Evolutionary conservation across 1,139 yeast species (phyloP), one percentile per base, ranked within the genome.

Genomic region (Zygosaccharomyces pseudobailii): DNA sequence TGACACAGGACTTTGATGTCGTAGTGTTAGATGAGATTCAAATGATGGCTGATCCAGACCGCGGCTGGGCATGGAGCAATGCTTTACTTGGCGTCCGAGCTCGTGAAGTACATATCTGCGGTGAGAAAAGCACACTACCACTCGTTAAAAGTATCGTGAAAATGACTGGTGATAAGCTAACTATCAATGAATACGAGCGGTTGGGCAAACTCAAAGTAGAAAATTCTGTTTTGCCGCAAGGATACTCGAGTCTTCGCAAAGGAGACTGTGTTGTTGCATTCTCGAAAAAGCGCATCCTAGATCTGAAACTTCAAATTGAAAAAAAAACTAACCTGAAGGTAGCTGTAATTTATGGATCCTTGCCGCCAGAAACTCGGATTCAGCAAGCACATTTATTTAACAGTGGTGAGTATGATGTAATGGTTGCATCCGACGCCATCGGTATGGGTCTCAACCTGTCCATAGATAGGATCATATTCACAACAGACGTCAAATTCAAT

Each of bases 31-130:
- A 92, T 69, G 99, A 92, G 64, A 92, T 94, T 52, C 99, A 92
- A 63, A 89, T 94, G 97, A 80, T 92, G 58, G 82, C 80, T 4
- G 96, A 90, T 63, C 71, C 72, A 5, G 71, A 71, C 25, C 71
- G 99, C 54, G 99, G 99, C 0, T 83, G 87, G 70, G 95, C 97
- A 0, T 92, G 98, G 98, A 87, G 97, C 0, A 82, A 82, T 58
- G 97, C 96, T 0, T 72, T 92, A 3, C 70, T 92, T 43, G 98
- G 97, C 2, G 95, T 83, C 0, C 79, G 79, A 51, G 95, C 97
- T 3, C 79, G 80, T 49, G 96, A 89, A 55, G 72, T 92, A 6
- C 97, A 92, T 69, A 65, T 90, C 23, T 92, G 99, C 70, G 99
- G 99, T 30, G 99, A 92, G 62, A 85, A 80, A 46, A 79, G 94